Conservation (phyloP, 2,329 filamentous ascomycete species). For the Penicillium sclerotigenum region DNA sequence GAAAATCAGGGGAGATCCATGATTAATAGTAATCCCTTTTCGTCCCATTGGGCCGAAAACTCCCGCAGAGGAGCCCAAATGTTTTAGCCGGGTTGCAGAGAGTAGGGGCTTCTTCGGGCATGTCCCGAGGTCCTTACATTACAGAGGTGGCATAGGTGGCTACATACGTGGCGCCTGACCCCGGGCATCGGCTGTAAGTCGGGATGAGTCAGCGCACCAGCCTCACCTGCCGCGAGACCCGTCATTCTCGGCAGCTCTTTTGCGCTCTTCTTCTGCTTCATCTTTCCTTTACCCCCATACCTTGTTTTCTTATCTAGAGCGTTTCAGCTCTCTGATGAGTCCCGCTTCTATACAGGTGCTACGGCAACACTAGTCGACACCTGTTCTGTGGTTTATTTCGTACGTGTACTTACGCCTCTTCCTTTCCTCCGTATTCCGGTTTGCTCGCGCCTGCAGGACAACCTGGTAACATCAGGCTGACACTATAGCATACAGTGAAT, state of each 20-base stretch:
- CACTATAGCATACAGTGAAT: not conserved
- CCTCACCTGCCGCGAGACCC: conserved; percentile 15
- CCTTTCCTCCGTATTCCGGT: conserved; percentile 27
- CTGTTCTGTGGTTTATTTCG: conserved; percentile 27
- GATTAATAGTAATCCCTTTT: conserved; percentile 12
- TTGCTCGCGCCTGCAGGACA: conserved; percentile 17
- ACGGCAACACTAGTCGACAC: conserved; percentile 43
- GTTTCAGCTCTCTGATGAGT: conserved; percentile 42
- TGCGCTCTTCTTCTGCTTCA: conserved; percentile 15
- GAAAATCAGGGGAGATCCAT: not conserved
- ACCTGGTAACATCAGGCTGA: conserved; percentile 17
- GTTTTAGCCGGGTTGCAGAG: conserved; percentile 17
- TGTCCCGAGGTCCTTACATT: not conserved
- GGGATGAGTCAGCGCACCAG: conserved; percentile 27
- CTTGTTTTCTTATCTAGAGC: conserved; percentile 26
- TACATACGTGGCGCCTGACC: not conserved
- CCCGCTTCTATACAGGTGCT: conserved; percentile 38
- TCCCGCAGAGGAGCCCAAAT: conserved; percentile 24
- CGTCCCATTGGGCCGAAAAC: conserved; percentile 24
- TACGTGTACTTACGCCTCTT: conserved; percentile 21
- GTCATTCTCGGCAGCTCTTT: conserved; percentile 17
- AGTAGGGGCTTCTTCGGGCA: conserved; percentile 1
- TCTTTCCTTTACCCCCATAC: conserved; percentile 15
- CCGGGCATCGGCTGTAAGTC: conserved; percentile 15
- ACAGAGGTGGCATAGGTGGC: too few species aligned